phyloP scores from a whole-genome alignment of 306 rosid species.

The Vigna mungo region DNA sequence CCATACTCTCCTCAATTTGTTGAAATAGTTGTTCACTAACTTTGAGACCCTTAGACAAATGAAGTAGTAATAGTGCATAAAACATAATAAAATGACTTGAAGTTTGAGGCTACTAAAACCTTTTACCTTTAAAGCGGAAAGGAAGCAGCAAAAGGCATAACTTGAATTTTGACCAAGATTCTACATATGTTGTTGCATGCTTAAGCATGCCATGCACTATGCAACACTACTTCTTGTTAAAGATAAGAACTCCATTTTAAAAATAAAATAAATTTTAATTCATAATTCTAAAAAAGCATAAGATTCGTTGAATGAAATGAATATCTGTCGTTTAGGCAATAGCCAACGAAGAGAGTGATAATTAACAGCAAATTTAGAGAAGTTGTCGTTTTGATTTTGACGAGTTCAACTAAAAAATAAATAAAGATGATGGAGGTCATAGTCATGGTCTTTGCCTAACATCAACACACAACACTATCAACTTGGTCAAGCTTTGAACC shows the following conservation, averaged over 20 bases:
- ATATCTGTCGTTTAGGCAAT: slow-evolving; percentile 51
- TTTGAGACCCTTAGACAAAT: slow-evolving; percentile 13
- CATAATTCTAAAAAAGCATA: slow-evolving; percentile 18
- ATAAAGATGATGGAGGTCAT: neutral
- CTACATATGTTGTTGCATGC: neutral
- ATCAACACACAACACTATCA: slow-evolving; percentile 44
- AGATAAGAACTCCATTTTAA: neutral
- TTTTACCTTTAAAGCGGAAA: slow-evolving; percentile 43
- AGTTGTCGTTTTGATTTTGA: slow-evolving; percentile 56
- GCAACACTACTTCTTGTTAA: slow-evolving; percentile 34
- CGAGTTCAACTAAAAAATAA: slow-evolving; percentile 40
- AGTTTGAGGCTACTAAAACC: slow-evolving; percentile 32
- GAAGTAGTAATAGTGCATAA: neutral
- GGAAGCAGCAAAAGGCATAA: slow-evolving; percentile 42
- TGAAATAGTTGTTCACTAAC: slow-evolving; percentile 32
- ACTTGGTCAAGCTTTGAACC: slow-evolving; percentile 43
- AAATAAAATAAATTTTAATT: too few species aligned
- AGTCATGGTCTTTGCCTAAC: slow-evolving; percentile 57
- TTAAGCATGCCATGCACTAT: slow-evolving; percentile 30
- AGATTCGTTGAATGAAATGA: slow-evolving; percentile 45
- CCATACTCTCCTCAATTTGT: neutral
- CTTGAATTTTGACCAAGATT: slow-evolving; percentile 52
- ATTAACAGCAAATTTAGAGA: slow-evolving; percentile 35
- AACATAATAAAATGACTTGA: slow-evolving; percentile 15
- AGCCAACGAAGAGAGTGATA: slow-evolving; percentile 38